Conservation (phyloP, 2,329 filamentous ascomycete genomes). For the Aspergillus quadricinctus region DNA sequence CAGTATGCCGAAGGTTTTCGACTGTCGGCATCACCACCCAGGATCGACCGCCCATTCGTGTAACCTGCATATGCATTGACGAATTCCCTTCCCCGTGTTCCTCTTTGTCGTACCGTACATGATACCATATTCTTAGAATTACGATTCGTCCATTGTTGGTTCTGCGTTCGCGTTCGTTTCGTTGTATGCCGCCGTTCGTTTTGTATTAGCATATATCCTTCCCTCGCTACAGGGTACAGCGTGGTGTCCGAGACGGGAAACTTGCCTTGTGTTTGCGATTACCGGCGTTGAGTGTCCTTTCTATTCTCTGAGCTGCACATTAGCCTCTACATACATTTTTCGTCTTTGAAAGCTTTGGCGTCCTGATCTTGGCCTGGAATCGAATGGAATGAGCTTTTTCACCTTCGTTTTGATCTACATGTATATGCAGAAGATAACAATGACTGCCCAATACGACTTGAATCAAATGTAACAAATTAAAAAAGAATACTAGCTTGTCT, state of each 20-base stretch:
- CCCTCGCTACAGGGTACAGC: constrained; percentile 1
- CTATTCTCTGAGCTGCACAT: neutral
- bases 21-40: neutral
- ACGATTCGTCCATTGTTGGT: constrained; percentile 1
- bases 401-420: neutral
- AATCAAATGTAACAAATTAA: neutral
- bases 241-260: constrained; percentile 7
- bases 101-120: neutral
- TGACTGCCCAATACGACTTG: neutral
- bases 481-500: neutral
- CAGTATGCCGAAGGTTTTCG: neutral
- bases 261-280: constrained; percentile 2
- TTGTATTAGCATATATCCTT: constrained; percentile 6
- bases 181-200: constrained; percentile 5
- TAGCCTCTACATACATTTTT: neutral
- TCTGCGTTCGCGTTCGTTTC: neutral
- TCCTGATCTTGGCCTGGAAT: neutral
- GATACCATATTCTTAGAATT: constrained; percentile 13
- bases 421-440: neutral
- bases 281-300: neutral
- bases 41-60: neutral
- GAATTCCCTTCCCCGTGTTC: neutral
- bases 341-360: constrained; percentile 4
- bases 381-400: neutral
- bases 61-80: neutral